phyloP scores from a whole-genome alignment of 2,329 filamentous ascomycete genomes.

The Paecilomyces niveus region DNA sequence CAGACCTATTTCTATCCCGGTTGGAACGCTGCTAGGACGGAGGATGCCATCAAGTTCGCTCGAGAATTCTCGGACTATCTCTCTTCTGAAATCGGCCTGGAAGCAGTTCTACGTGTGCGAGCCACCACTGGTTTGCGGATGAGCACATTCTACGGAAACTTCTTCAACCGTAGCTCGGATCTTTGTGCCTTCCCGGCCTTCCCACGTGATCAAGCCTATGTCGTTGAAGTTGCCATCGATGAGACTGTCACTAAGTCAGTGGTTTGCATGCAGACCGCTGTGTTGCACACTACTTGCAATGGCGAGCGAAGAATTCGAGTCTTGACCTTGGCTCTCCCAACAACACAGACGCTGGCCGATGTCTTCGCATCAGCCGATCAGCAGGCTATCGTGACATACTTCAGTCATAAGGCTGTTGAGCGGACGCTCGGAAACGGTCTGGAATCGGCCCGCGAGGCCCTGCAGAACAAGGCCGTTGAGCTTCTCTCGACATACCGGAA shows the following conservation, averaged over 20 bases:
- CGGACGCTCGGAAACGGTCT: constrained; percentile 76
- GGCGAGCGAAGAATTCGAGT: constrained; percentile 93
- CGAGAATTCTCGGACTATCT: constrained; percentile 94
- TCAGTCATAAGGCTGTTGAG: constrained; percentile 96
- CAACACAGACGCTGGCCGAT: constrained; percentile 82
- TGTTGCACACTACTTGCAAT: constrained; percentile 95
- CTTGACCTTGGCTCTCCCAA: constrained; percentile 85
- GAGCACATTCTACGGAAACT: constrained; percentile 98
- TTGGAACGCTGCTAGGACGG: constrained; percentile 88
- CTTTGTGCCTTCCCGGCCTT: constrained; percentile 97
- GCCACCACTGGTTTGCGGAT: constrained; percentile 92
- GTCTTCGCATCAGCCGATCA: constrained; percentile 94
- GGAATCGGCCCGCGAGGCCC: constrained; percentile 81
- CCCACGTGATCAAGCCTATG: constrained; percentile 93
- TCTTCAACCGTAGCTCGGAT: constrained; percentile 97
- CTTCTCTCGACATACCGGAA: constrained; percentile 93
- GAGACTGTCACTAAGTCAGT: constrained; percentile 88
- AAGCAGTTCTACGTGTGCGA: constrained; percentile 90
- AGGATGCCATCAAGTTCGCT: constrained; percentile 97
- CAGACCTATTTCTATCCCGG: constrained; percentile 98
- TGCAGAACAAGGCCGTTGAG: constrained; percentile 88
- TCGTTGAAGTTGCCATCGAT: constrained; percentile 96
- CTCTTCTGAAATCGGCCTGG: constrained; percentile 91
- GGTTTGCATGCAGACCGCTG: constrained; percentile 87
- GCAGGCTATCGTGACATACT: constrained; percentile 86